These are phyloP conservation scores for Saksenaea vasiformis DNA, from an alignment of 371 early-diverging fungal species.

Conservation along the genomic window DNA sequence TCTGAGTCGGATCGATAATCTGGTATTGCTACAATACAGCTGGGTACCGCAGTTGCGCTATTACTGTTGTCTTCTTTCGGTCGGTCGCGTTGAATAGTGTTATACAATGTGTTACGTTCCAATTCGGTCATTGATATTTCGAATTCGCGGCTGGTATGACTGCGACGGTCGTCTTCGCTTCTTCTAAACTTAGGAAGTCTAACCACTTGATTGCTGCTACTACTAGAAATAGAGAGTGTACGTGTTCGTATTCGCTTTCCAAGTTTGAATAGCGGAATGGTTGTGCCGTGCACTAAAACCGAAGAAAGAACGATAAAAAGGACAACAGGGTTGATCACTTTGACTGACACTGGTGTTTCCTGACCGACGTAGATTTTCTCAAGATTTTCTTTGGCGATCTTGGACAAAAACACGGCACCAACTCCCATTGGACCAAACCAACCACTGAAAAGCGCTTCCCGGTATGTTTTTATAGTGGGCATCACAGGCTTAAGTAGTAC, in stretches of 20 bases:
- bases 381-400: conserved; percentile 59
- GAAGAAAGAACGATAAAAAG: conserved; percentile 79
- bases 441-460: conserved; percentile 92
- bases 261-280: conserved; percentile 73
- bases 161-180: conserved; percentile 23
- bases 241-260: conserved; percentile 44
- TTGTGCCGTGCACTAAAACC: conserved; percentile 83
- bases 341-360: conserved; percentile 28
- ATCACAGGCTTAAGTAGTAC: conserved; percentile 66
- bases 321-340: conserved; percentile 64
- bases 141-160: conserved; percentile 14
- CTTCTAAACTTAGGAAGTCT: conserved; percentile 23
- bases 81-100: conserved; percentile 25
- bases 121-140: conserved; percentile 24
- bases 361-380: conserved; percentile 33
- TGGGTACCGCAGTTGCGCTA: background rate
- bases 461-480: conserved; percentile 70
- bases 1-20: conserved; percentile 16
- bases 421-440: conserved; percentile 96
- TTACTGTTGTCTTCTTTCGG: conserved; percentile 2
- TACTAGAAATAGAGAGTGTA: conserved; percentile 41
- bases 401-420: conserved; percentile 82
- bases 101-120: conserved; percentile 35
- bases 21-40: conserved; percentile 4
- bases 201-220: conserved; percentile 23